A percentile compares a stretch with the other conserved stretches of the same genome.
phyloP scores from a whole-genome alignment of 2,329 filamentous ascomycete species.

The Aureobasidium melanogenum region DNA sequence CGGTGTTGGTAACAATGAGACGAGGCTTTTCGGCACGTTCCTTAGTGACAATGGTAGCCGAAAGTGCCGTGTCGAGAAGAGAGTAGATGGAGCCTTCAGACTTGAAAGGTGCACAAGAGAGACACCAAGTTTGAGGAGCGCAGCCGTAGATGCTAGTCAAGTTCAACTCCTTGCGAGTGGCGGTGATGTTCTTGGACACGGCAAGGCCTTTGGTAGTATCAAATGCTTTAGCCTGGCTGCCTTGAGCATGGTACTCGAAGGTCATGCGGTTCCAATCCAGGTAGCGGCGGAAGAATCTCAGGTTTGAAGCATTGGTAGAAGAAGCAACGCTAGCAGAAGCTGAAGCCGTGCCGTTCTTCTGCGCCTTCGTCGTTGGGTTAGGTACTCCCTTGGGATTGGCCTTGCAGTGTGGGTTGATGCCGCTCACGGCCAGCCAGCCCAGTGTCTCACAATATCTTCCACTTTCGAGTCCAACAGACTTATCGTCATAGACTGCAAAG shows the following conservation, averaged over 20 bases:
- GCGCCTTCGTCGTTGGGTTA: slow-evolving; percentile 32
- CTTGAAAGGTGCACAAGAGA: slow-evolving; percentile 46
- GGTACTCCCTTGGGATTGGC: slow-evolving; percentile 33
- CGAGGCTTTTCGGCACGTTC: slow-evolving; percentile 20
- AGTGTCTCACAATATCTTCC: slow-evolving; percentile 59
- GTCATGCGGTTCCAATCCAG: slow-evolving; percentile 58
- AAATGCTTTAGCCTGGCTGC: slow-evolving; percentile 39
- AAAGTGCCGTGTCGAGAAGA: slow-evolving; percentile 34
- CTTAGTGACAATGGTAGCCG: slow-evolving; percentile 11
- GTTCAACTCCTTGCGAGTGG: slow-evolving; percentile 44
- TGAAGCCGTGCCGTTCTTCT: slow-evolving; percentile 29
- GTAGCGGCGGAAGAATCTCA: slow-evolving; percentile 11
- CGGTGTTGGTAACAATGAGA: slow-evolving; percentile 49
- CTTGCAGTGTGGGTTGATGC: slow-evolving; percentile 42
- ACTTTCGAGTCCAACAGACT: slow-evolving; percentile 52
- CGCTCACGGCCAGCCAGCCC: slow-evolving; percentile 57
- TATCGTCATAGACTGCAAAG: slow-evolving; percentile 54
- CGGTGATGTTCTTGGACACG: slow-evolving; percentile 43
- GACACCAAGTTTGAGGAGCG: slow-evolving; percentile 51
- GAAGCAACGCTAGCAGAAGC: slow-evolving; percentile 19
- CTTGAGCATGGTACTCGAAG: slow-evolving; percentile 54
- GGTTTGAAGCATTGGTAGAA: slow-evolving; percentile 7
- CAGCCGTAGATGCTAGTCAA: slow-evolving; percentile 47
- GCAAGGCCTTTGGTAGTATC: slow-evolving; percentile 40
- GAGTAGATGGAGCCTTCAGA: slow-evolving; percentile 47